Base-by-base conservation (phyloP, 1,284 basidiomycete species). In the Trichosporon asahii region DNA sequence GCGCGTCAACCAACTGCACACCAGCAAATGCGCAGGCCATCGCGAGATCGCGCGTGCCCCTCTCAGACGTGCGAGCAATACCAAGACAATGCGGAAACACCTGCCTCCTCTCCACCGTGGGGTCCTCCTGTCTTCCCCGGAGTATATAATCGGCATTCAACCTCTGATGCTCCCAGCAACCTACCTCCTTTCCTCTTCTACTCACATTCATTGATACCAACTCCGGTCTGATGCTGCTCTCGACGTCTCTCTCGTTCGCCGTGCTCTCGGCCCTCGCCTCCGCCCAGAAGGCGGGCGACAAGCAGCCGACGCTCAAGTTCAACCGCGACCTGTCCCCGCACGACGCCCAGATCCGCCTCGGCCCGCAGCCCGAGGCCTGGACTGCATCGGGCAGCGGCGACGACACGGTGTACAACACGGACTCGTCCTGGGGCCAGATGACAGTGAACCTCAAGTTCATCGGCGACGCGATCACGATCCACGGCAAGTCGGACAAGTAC, bases 351-450 rank as follows among this genome's bases (percentile, higher is more conserved):
- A 33, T 61, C 27, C 57, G 57, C 7, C 57, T 61, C 29, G 57
- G 57, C 14, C 57, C 57, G 15, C 27, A 61, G 57, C 57, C 57
- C 2, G 27, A 23, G 8, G 57, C 57, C 3, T 61, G 57, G 57
- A 61, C 40, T 18, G 40, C 57, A 18, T 5, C 29, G 7, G 29
- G 57, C 57, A 8, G 3, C 15, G 57, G 57, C 57, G 57, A 61
- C 57, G 57, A 61, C 27, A 8, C 57, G 18, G 29, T 33, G 29
- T 61, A 61, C 57, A 31, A 18, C 3, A 61, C 57, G 8, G 57
- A 61, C 57, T 61, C 57, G 57, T 61, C 57, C 12, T 61, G 57
- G 57, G 57, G 57, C 15, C 57, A 61, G 57, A 61, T 61, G 57
- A 61, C 27, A 18, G 57, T 61, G 27, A 33, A 33, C 15, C 57